Percentiles rank a stretch among this genome's conserved stretches.
Conservation (phyloP, 495 filamentous ascomycete species). For the Darksidea phi region DNA sequence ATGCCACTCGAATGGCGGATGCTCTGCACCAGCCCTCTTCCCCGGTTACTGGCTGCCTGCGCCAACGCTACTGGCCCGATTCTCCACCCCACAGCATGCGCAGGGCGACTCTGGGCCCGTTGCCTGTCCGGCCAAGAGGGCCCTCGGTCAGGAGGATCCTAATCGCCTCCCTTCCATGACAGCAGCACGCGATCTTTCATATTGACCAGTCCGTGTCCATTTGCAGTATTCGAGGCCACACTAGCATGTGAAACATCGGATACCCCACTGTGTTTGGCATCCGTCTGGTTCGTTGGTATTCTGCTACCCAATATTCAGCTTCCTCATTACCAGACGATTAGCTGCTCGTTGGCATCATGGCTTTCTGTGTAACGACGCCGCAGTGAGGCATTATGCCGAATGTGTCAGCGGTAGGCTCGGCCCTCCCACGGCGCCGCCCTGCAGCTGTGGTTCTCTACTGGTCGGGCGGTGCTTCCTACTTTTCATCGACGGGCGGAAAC, state of each 20-base stretch:
- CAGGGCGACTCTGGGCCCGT: slow-evolving; percentile 28
- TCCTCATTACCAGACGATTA: slow-evolving; percentile 13
- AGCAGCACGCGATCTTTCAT: slow-evolving; percentile 7
- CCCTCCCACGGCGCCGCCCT: slow-evolving; percentile 11
- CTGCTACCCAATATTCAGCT: slow-evolving; percentile 25
- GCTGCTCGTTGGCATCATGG: slow-evolving; percentile 12
- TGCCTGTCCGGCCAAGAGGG: slow-evolving; percentile 32
- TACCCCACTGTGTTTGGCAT: slow-evolving; percentile 1
- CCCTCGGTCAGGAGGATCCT: slow-evolving; percentile 34
- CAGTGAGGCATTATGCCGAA: slow-evolving; percentile 23
- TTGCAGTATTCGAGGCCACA: slow-evolving; percentile 18
- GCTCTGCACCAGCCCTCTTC: slow-evolving; percentile 15
- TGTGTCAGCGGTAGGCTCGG: slow-evolving; percentile 25
- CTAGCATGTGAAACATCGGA: slow-evolving; percentile 26
- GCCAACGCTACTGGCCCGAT: slow-evolving; percentile 22
- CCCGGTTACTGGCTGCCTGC: slow-evolving; percentile 32
- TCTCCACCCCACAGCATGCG: background rate
- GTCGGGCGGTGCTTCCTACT: slow-evolving; percentile 20
- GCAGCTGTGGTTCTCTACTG: slow-evolving; percentile 9
- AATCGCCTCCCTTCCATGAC: slow-evolving; percentile 16
- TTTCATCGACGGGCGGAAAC: slow-evolving; percentile 15
- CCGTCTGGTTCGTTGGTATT: slow-evolving; percentile 1
- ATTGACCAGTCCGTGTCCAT: slow-evolving; percentile 10
- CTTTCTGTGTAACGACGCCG: slow-evolving; percentile 32
- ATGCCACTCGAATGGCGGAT: slow-evolving; percentile 22